Evolutionary conservation across 1,139 yeast genomes (phyloP).

Genomic region (Spathaspora sp.): DNA sequence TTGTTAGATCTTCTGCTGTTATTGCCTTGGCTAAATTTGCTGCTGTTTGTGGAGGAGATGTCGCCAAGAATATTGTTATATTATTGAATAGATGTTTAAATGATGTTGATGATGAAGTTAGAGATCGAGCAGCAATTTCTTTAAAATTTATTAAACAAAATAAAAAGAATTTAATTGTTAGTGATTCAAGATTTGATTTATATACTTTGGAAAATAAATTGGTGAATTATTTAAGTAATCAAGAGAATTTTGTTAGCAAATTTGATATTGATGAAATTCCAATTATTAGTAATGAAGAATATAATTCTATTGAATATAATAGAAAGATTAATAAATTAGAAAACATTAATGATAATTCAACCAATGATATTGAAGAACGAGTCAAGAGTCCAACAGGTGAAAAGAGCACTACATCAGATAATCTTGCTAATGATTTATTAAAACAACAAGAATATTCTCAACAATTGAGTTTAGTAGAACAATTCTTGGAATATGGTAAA

Average conservation of each 20-base stretch:
- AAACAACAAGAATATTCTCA: conserved; percentile 64
- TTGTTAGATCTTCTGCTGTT: conserved; percentile 94
- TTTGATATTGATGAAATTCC: conserved; percentile 75
- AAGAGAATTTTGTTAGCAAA: conserved; percentile 56
- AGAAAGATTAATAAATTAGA: conserved; percentile 57
- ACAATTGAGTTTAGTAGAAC: conserved; percentile 66
- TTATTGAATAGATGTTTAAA: conserved; percentile 80
- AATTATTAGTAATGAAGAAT: conserved; percentile 60
- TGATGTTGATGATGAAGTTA: conserved; percentile 94
- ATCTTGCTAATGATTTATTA: conserved; percentile 40
- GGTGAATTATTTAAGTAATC: conserved; percentile 65
- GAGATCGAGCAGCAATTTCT: conserved; percentile 94
- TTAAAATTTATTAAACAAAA: conserved; percentile 61
- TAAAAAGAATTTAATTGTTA: conserved; percentile 58
- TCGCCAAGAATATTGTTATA: conserved; percentile 69
- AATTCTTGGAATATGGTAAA: conserved; percentile 68
- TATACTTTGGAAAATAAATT: conserved; percentile 76
- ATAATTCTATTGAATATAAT: conserved; percentile 57
- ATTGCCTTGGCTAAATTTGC: conserved; percentile 91
- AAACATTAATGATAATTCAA: conserved; percentile 14
- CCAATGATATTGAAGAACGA: conserved; percentile 7
- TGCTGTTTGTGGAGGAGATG: conserved; percentile 66
- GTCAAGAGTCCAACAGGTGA: conserved; percentile 1
- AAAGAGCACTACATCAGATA: conserved; percentile 7
- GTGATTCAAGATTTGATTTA: conserved; percentile 70